Conservation (phyloP, 2,329 filamentous ascomycete species). For the Aspergillus sp. region DNA sequence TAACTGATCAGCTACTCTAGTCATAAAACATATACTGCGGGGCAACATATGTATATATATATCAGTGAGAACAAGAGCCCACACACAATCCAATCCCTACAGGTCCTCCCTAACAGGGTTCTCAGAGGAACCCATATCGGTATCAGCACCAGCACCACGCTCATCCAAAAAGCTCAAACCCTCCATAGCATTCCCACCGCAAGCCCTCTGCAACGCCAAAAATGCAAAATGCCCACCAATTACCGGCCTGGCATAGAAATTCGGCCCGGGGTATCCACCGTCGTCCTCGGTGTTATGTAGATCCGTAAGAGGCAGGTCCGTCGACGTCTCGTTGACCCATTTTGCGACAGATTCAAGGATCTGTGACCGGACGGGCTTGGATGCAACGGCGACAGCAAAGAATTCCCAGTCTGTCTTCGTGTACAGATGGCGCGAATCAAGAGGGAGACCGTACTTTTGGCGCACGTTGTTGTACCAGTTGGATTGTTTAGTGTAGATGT, state of each 20-base stretch:
- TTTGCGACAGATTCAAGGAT: slow-evolving; percentile 72
- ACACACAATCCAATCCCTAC: neutral
- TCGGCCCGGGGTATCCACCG: slow-evolving; percentile 71
- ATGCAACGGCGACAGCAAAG: slow-evolving; percentile 78
- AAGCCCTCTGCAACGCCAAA: slow-evolving; percentile 76
- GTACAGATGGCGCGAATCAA: slow-evolving; percentile 80
- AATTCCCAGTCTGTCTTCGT: slow-evolving; percentile 92
- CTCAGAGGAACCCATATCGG: neutral
- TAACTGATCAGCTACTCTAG: neutral
- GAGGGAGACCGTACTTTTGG: slow-evolving; percentile 77
- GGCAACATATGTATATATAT: neutral
- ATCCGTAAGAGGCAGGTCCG: slow-evolving; percentile 76
- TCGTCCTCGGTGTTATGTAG: slow-evolving; percentile 77
- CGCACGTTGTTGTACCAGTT: slow-evolving; percentile 77
- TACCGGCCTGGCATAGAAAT: slow-evolving; percentile 80
- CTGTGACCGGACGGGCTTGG: slow-evolving; percentile 64
- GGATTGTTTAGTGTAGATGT: slow-evolving; percentile 76
- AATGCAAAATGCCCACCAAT: slow-evolving; percentile 85
- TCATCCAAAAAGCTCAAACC: slow-evolving; percentile 54
- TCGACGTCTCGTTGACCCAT: slow-evolving; percentile 83
- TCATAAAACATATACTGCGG: neutral
- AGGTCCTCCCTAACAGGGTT: neutral
- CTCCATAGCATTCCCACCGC: slow-evolving; percentile 65
- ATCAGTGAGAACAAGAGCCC: neutral
- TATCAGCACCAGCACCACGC: slow-evolving; percentile 13